phyloP scores from a whole-genome alignment of 106 monocot species.

The Apostasia ramifera region DNA sequence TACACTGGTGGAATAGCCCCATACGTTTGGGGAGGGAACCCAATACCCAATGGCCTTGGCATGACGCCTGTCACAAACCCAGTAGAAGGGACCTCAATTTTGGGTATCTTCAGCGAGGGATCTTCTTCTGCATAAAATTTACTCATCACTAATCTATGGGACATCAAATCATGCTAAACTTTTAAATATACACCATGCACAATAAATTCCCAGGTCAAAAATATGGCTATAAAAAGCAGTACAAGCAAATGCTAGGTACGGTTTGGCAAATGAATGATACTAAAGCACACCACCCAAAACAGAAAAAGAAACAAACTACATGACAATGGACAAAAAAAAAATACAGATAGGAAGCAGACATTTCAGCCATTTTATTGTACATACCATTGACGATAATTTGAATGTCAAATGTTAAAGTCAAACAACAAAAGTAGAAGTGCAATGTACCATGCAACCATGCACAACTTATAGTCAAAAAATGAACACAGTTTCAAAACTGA shows the following conservation, averaged over 20 bases:
- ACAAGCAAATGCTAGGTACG: neutral
- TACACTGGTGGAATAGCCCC: conserved; percentile 65
- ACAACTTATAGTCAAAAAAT: no score
- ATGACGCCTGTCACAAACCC: conserved; percentile 30
- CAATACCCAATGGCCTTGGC: conserved; percentile 42
- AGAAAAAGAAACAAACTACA: neutral
- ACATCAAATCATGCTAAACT: neutral
- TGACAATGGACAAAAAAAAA: neutral
- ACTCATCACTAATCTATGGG: neutral
- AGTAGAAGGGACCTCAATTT: conserved; percentile 45
- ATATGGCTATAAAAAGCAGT: neutral
- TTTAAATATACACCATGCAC: neutral
- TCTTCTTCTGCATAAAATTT: conserved; percentile 62
- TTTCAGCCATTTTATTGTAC: neutral
- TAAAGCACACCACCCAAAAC: neutral
- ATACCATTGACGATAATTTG: no score
- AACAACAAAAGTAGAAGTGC: no score
- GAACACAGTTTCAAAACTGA: no score
- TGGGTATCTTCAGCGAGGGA: conserved; percentile 41
- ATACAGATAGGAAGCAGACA: neutral
- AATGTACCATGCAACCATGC: no score
- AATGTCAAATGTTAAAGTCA: no score
- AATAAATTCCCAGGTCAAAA: neutral
- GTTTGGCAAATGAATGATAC: neutral
- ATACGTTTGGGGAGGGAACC: conserved; percentile 61